Evolutionary conservation across 2,329 filamentous ascomycete species (phyloP), one percentile per base, ranked within the genome.

Genomic region (Colletotrichum paranaense): DNA sequence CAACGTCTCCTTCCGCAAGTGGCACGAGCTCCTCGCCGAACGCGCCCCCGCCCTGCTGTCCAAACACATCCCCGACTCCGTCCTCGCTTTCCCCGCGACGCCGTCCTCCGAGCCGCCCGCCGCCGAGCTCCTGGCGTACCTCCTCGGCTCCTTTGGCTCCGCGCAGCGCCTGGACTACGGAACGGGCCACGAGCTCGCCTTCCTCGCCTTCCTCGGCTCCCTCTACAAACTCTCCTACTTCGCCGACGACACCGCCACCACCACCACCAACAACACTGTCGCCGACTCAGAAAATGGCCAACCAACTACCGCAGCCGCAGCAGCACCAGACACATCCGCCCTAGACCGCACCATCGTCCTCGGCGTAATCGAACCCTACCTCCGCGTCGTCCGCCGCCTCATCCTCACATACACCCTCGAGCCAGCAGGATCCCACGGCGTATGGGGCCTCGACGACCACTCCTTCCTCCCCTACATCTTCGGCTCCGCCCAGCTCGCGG

Each of bases 371-470:
- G 93, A 98, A 79, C 94, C 93, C 88, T 97, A 97, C 79, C 86
- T 97, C n/a, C 85, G 87, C 38, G 92, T 98, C 2, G 87, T 98
- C 58, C 92, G 97, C 52, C 91, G 89, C 55, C 88, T 99, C 11
- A 98, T 99, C 77, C 86, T 94, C 63, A 96, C 92, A 2, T 99
- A 98, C 81, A 98, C 92, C 0, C 90, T 99, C 24, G 97, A 99
- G 80, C 97, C 97, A 4, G 97, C 97, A 6, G 97, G 97, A 2
- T 97, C 96, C 1, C 97, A 98, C 80, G 97, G 97, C 3, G 97
- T 99, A 24, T 99, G 97, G 97, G 97, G 97, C 24, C 88, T 99
- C n/a, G 97, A 99, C 80, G 97, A 99, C 81, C 96, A 99, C 83
- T 95, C 92, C 9, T 98, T 99, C 81, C 83, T 97, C 30, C 94